Conservation (phyloP, 495 filamentous ascomycete genomes). For the Aspergillus campestris region DNA sequence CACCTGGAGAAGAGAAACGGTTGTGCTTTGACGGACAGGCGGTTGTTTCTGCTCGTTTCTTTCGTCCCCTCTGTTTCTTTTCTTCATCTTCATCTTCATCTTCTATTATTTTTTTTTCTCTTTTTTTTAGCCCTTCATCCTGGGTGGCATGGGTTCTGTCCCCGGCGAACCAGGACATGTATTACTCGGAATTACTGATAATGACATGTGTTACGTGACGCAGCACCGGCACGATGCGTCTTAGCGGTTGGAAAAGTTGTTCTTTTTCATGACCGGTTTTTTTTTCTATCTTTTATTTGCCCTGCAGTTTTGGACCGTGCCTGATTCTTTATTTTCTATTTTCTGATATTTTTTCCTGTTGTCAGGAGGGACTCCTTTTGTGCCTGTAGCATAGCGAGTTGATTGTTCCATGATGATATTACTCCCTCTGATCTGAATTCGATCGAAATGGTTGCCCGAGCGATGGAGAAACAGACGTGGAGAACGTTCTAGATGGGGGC, state of each 20-base stretch:
- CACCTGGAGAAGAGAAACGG: slow-evolving; percentile 1
- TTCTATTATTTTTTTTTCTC: slow-evolving; percentile 3
- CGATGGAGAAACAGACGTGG: too few species aligned
- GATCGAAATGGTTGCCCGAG: not conserved
- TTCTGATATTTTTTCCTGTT: not conserved
- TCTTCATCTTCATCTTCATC: slow-evolving; percentile 6
- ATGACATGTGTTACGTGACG: slow-evolving; percentile 45
- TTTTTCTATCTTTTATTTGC: not conserved
- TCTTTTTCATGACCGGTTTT: slow-evolving; percentile 19
- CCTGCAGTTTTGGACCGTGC: too few species aligned
- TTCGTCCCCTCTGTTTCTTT: slow-evolving; percentile 1
- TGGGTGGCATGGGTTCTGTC: slow-evolving; percentile 10
- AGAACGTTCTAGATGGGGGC: slow-evolving; percentile 24
- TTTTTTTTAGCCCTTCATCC: slow-evolving; percentile 13
- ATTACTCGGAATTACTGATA: slow-evolving; percentile 39
- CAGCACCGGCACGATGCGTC: slow-evolving; percentile 35
- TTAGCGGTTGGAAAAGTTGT: slow-evolving; percentile 44
- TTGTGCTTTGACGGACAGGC: not conserved
- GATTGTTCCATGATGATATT: not conserved
- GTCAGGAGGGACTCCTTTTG: slow-evolving; percentile 9
- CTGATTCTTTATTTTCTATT: too few species aligned
- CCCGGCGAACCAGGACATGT: slow-evolving; percentile 27
- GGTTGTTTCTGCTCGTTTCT: not conserved
- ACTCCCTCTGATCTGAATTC: too few species aligned
- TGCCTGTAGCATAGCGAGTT: slow-evolving; percentile 23